A percentile compares a stretch with the other conserved stretches of the same genome.
Conservation (phyloP, 805 yeast genomes). For the Tanozyma kutaoensis region DNA sequence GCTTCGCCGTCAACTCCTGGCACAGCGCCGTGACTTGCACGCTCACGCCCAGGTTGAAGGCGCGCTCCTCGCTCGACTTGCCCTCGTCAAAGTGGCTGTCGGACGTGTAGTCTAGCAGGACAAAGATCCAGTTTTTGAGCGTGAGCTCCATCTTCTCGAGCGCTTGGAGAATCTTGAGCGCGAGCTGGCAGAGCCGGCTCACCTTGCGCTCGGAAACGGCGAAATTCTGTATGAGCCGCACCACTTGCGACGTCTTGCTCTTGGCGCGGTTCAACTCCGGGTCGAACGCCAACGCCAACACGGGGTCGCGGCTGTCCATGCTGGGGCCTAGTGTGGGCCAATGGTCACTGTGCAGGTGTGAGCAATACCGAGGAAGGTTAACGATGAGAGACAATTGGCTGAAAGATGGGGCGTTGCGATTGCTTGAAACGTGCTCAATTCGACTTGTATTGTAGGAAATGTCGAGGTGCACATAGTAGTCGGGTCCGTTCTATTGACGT, state of each 20-base stretch:
- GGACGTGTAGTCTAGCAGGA: constrained; percentile 36
- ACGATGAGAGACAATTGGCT: no score
- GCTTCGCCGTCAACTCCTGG: constrained; percentile 28
- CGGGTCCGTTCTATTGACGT: no score
- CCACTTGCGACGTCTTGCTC: constrained; percentile 23
- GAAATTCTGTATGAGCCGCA: constrained; percentile 29
- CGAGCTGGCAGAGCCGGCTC: constrained; percentile 33
- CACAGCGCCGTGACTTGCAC: constrained; percentile 39
- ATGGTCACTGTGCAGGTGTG: no score
- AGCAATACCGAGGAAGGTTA: no score
- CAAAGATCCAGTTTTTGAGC: constrained; percentile 41
- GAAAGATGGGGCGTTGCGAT: no score
- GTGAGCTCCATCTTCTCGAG: constrained; percentile 35
- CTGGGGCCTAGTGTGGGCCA: no score
- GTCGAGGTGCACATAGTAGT: no score
- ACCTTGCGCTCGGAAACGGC: constrained; percentile 28
- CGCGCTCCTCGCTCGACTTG: constrained; percentile 8
- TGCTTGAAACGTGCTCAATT: no score
- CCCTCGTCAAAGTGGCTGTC: constrained; percentile 25
- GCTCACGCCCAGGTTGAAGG: constrained; percentile 41
- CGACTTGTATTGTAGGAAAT: no score
- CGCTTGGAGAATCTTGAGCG: constrained; percentile 33
- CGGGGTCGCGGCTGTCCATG: constrained; percentile 30
- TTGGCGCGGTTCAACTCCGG: constrained; percentile 32
- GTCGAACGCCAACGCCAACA: constrained; percentile 33